Percentiles rank a stretch among this genome's conserved stretches.
Conservation (phyloP, 768 basidiomycete species). For the Myochromella boudieri region DNA sequence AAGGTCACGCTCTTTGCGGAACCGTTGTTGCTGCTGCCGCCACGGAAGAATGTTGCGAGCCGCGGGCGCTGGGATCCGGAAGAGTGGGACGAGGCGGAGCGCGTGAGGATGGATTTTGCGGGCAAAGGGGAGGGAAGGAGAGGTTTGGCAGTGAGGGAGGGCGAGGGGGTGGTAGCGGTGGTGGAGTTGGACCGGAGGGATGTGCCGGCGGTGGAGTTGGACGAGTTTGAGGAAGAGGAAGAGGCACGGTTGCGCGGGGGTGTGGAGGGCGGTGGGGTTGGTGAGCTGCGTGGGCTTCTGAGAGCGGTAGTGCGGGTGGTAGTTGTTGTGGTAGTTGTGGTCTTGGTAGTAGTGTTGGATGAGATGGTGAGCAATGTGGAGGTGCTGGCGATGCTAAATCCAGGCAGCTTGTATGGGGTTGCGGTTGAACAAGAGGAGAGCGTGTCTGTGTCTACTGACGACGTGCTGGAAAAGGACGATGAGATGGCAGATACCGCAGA, state of each 20-base stretch:
- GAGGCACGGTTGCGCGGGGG: conserved; percentile 13
- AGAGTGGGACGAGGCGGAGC: conserved; percentile 46
- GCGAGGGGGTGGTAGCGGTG: conserved; percentile 17
- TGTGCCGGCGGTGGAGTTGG: conserved; percentile 13
- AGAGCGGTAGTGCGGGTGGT: not conserved
- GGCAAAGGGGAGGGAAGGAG: conserved; percentile 10
- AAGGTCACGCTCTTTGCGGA: conserved; percentile 66
- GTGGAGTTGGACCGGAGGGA: conserved; percentile 11
- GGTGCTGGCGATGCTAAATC: not conserved
- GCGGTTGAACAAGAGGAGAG: not conserved
- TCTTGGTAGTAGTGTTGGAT: conserved; percentile 14
- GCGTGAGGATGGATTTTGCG: conserved; percentile 58
- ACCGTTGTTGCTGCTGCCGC: conserved; percentile 1
- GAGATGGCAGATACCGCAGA: conserved; percentile 17
- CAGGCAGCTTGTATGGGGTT: too few species aligned
- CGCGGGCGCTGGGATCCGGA: conserved; percentile 6
- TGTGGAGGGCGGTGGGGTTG: not conserved
- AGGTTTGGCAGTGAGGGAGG: conserved; percentile 21
- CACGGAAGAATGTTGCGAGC: conserved; percentile 8
- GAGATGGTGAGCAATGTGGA: conserved; percentile 4
- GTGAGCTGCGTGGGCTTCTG: too few species aligned
- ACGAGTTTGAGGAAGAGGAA: conserved; percentile 15
- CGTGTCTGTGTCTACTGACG: conserved; percentile 15
- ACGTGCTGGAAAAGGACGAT: conserved; percentile 9
- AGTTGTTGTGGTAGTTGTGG: not conserved